These are phyloP conservation scores for Leishmania aethiopica DNA, from an alignment of 208 protist species.

Conservation along the genomic window DNA sequence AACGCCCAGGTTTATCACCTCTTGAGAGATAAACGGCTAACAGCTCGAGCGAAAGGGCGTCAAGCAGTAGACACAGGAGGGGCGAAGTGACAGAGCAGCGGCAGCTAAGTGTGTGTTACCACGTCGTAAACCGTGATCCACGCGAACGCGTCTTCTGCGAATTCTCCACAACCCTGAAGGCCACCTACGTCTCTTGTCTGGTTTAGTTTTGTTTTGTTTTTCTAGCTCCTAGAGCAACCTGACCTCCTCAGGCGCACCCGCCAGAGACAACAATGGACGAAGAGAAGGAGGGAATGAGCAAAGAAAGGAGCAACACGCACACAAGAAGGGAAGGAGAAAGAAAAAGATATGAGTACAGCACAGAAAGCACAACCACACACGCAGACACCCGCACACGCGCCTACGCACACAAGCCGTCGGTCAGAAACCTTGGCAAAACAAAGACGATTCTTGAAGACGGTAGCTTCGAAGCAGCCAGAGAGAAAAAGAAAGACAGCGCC, in stretches of 20 bases:
- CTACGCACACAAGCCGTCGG: not conserved
- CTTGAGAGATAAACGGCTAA: not conserved
- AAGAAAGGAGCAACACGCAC: not conserved
- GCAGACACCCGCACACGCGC: not conserved
- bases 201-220: not conserved
- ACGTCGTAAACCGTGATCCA: not conserved
- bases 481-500: constrained; percentile 7
- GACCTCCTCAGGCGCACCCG: not conserved
- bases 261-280: not conserved
- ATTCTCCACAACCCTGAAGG: not conserved
- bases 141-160: not conserved
- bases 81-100: not conserved
- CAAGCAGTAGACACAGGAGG: not conserved
- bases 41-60: not conserved
- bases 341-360: not conserved
- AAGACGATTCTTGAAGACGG: not conserved
- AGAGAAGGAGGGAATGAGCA: not conserved
- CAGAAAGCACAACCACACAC: not conserved
- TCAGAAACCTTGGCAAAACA: not conserved
- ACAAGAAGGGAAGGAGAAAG: not conserved
- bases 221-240: not conserved
- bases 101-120: not conserved
- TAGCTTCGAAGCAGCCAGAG: not conserved
- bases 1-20: not conserved
- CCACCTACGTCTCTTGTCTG: too few species aligned